Percentiles rank a stretch among this genome's conserved stretches.
These are phyloP conservation scores for Coelastrella sp. DNA, from an alignment of 139 green algal genomes.

Conservation along the genomic window DNA sequence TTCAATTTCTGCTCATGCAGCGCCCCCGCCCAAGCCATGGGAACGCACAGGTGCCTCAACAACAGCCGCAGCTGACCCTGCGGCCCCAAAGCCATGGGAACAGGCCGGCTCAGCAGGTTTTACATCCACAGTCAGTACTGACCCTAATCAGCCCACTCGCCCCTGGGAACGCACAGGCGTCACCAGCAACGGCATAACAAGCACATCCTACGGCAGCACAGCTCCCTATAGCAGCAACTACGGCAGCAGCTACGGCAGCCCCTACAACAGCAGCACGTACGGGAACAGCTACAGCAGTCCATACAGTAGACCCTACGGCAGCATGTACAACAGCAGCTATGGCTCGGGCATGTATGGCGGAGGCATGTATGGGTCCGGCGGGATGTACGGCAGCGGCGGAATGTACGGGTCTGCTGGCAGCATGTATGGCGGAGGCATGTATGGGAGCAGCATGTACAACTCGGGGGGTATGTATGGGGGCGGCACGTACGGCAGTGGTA, in stretches of 20 bases:
- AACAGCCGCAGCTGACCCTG: constrained; percentile 21
- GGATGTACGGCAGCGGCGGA: constrained; percentile 9
- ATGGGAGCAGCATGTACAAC: constrained; percentile 48
- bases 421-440: constrained; percentile 30
- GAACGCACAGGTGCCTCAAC: constrained; percentile 51
- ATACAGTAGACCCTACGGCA: constrained; percentile 46
- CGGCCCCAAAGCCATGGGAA: constrained; percentile 71
- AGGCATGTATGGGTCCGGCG: constrained; percentile 23
- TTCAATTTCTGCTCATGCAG: constrained; percentile 2
- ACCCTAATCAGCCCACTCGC: constrained; percentile 32
- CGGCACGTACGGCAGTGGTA: constrained; percentile 57
- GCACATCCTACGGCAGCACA: constrained; percentile 37
- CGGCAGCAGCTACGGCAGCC: constrained; percentile 25
- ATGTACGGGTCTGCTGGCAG: constrained; percentile 17
- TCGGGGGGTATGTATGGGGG: constrained; percentile 54
- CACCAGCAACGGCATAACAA: constrained; percentile 11
- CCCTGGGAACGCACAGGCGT: constrained; percentile 61
- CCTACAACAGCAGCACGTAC: constrained; percentile 44
- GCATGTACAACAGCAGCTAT: constrained; percentile 34
- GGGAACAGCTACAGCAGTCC: constrained; percentile 39
- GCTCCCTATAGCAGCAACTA: background rate
- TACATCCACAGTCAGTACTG: background rate
- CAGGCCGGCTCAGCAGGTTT: constrained; percentile 8
- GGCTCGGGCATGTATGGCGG: constrained; percentile 20
- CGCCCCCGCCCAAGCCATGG: constrained; percentile 76